These are phyloP conservation scores for Dalbergia cochinchinensis DNA, from an alignment of 306 rosid species.

Conservation along the genomic window DNA sequence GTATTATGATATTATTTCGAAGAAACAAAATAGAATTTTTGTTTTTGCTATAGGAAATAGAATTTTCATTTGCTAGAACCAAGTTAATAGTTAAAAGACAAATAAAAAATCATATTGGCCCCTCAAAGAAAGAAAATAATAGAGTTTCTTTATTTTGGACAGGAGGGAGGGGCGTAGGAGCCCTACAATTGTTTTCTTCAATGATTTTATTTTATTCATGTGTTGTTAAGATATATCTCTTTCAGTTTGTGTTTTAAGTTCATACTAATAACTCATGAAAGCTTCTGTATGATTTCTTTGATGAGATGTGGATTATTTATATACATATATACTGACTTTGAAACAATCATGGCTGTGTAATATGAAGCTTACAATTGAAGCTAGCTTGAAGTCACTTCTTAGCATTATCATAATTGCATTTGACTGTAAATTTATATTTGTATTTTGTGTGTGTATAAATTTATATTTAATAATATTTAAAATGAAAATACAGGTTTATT, in stretches of 20 bases:
- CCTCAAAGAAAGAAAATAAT: background rate
- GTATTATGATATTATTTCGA: background rate
- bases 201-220: slow-evolving; percentile 10
- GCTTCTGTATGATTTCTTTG: background rate
- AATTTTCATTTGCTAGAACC: background rate
- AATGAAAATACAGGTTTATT: background rate
- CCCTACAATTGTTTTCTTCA: background rate
- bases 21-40: background rate
- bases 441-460: no score
- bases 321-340: background rate
- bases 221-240: slow-evolving; percentile 44
- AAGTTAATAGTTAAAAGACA: background rate
- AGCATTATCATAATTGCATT: no score
- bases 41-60: no score
- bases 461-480: no score
- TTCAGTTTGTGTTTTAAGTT: slow-evolving; percentile 29
- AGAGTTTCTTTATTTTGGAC: slow-evolving; percentile 5
- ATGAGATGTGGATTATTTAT: background rate
- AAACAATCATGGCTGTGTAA: background rate
- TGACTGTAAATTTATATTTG: no score
- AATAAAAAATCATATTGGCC: slow-evolving; percentile 5
- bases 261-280: background rate
- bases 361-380: background rate
- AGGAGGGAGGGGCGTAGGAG: background rate
- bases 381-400: background rate